A percentile compares a stretch with the other conserved stretches of the same genome.
phyloP scores from a whole-genome alignment of 208 protist genomes.

The Lotmaria passim region DNA sequence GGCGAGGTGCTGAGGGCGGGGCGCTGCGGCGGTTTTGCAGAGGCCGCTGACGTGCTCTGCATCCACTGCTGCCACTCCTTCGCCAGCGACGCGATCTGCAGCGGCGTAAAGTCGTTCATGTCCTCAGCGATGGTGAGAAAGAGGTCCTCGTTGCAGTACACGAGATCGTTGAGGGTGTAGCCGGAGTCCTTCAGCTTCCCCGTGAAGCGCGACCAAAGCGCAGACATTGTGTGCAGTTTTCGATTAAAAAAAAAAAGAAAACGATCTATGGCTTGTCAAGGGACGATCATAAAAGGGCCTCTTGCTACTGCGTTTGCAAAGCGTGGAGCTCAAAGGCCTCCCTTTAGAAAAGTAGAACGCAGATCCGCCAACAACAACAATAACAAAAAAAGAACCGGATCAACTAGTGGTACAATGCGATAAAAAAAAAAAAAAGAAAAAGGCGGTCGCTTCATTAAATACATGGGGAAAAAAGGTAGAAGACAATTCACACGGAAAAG shows the following conservation, averaged over 20 bases:
- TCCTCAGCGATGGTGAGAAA: constrained; percentile 67
- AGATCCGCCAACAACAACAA: not conserved
- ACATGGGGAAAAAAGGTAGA: too few relatives aligned
- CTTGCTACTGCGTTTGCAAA: not conserved
- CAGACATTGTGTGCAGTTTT: constrained; percentile 36
- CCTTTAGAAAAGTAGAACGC: not conserved
- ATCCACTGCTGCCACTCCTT: constrained; percentile 48
- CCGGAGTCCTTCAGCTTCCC: constrained; percentile 53
- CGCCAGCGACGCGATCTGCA: constrained; percentile 48
- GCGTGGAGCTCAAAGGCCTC: too few relatives aligned
- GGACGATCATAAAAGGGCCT: not conserved
- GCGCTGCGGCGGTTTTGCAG: not conserved
- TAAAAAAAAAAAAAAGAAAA: too few relatives aligned
- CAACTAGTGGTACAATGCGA: too few relatives aligned
- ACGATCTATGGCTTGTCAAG: not conserved
- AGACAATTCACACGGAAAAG: too few relatives aligned
- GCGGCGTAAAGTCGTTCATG: constrained; percentile 56
- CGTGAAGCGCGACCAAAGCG: constrained; percentile 55
- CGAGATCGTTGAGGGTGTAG: constrained; percentile 66
- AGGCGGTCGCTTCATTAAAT: too few relatives aligned
- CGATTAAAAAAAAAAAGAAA: not conserved
- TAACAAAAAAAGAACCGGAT: not conserved
- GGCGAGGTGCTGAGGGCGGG: constrained; percentile 5
- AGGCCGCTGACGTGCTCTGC: not conserved
- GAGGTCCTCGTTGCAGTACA: constrained; percentile 64